A percentile compares a stretch with the other conserved stretches of the same genome.
Evolutionary conservation across 805 yeast species (phyloP).

Genomic region (Metschnikowia noctiluminum): DNA sequence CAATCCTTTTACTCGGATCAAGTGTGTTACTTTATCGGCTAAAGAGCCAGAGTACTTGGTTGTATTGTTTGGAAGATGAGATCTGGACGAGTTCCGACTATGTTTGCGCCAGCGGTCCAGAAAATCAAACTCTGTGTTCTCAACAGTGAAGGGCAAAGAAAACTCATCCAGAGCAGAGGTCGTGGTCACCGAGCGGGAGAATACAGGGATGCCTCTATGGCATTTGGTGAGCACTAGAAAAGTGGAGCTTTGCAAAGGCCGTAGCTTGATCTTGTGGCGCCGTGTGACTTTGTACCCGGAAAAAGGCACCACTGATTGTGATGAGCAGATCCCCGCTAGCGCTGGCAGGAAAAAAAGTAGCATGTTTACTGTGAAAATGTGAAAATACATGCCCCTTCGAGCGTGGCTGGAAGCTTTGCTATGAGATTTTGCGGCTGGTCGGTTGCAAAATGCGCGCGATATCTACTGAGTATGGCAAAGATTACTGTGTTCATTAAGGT

Average conservation of each 20-base stretch:
- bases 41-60: background rate
- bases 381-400: too few relatives aligned
- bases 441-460: too few relatives aligned
- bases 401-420: too few relatives aligned
- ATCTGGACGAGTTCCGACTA: background rate
- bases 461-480: too few relatives aligned
- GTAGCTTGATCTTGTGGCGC: slow-evolving; percentile 10
- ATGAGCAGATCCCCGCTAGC: slow-evolving; percentile 12
- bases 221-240: slow-evolving; percentile 15
- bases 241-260: slow-evolving; percentile 9
- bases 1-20: background rate
- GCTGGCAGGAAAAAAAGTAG: background rate
- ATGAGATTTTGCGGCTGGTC: too few relatives aligned
- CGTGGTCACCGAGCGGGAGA: slow-evolving; percentile 3
- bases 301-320: slow-evolving; percentile 11
- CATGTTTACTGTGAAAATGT: background rate
- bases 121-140: slow-evolving; percentile 6
- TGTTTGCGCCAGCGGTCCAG: slow-evolving; percentile 2
- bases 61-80: background rate
- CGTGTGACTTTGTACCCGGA: slow-evolving; percentile 16
- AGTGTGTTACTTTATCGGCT: background rate
- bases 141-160: slow-evolving; percentile 4
- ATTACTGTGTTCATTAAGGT: too few relatives aligned
- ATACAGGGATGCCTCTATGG: slow-evolving; percentile 10
- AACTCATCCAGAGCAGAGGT: slow-evolving; percentile 9